Base-by-base conservation (phyloP, 129 eudicot genomes). In the Erigeron canadensis region DNA sequence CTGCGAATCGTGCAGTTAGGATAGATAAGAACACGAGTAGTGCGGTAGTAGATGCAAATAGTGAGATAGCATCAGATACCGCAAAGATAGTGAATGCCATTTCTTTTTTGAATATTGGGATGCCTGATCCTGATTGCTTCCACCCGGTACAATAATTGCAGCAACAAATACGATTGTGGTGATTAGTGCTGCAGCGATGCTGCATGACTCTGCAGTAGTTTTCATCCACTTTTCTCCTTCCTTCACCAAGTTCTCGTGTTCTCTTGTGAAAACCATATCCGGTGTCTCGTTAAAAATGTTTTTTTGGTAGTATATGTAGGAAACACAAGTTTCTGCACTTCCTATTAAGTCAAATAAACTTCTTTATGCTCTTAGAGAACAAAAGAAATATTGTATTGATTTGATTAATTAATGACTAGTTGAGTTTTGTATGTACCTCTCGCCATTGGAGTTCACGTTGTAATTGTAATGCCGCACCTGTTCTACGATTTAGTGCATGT, bases 51-150 rank as follows among this genome's bases (percentile, higher is more conserved):
- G 81, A 50, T 47, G 65, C 15, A 50, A 71, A 77, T 63, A 77
- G 67, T 23, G 81, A 69, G n/a, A 77, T 62, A 5, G 81, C 81
- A 21, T 77, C 81, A 21, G 72, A 21, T 51, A 77, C 43, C 23
- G 48, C 81, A 77, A 77, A 77, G 9, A 77, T 60, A 16, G 69
- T 61, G 57, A 77, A 77, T 19, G 76, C 69, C 0, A 34, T 11
- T 10, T 46, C 10, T 1, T 70, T 51, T 38, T 4, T 19, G 7
- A 60, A 70, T 23, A 70, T 15, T 12, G 81, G 81, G 6, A 16
- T 50, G n/a, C 73, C 65, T 8, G 65, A 55, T 19, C 53, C 39
- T 70, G 65, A 55, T 70, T 70, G 51, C 62, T 68, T 68, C 62
- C 60, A 68, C 73, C 73, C 15, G 73, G 73, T 50, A 68, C 64